These are phyloP conservation scores for Fusarium hainanense DNA, from an alignment of 2,329 filamentous ascomycete species.

Conservation along the genomic window DNA sequence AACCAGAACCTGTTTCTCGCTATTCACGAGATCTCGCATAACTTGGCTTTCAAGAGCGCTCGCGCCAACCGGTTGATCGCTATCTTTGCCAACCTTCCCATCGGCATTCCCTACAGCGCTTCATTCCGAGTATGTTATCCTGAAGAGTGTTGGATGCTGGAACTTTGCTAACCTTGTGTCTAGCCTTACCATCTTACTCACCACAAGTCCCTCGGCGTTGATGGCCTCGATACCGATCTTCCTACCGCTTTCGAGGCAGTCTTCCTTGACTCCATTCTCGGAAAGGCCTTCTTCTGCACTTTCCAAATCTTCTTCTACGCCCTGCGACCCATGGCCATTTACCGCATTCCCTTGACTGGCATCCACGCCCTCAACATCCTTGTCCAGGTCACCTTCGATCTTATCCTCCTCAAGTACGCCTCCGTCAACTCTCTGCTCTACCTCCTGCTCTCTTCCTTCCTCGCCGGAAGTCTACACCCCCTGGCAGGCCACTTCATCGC, in stretches of 20 bases:
- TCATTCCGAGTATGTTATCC: constrained; percentile 80
- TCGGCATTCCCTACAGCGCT: constrained; percentile 94
- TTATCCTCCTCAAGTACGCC: constrained; percentile 68
- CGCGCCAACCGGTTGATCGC: constrained; percentile 86
- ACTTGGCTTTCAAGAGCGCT: constrained; percentile 88
- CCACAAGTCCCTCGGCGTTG: constrained; percentile 97
- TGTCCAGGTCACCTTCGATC: constrained; percentile 83
- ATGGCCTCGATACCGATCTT: constrained; percentile 95
- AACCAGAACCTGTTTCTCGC: constrained; percentile 99
- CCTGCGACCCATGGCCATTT: constrained; percentile 92
- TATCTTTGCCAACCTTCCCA: constrained; percentile 94
- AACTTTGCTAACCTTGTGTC: constrained; percentile 34
- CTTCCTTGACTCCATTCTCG: constrained; percentile 92
- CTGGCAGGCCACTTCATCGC: constrained; percentile 98
- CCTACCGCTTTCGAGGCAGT: constrained; percentile 91
- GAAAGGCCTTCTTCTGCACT: constrained; percentile 98
- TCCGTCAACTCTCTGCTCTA: constrained; percentile 79
- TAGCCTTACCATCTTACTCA: constrained; percentile 97
- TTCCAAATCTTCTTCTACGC: constrained; percentile 99
- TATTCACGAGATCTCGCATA: constrained; percentile 99
- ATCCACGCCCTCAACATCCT: constrained; percentile 86
- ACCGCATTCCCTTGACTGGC: constrained; percentile 85
- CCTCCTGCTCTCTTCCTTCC: constrained; percentile 88
- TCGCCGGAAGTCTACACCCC: constrained; percentile 93
- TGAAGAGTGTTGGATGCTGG: background rate